Evolutionary conservation across 768 basidiomycete genomes (phyloP), one percentile per base, ranked within the genome.

Genomic region (Daedaleopsis nitida): DNA sequence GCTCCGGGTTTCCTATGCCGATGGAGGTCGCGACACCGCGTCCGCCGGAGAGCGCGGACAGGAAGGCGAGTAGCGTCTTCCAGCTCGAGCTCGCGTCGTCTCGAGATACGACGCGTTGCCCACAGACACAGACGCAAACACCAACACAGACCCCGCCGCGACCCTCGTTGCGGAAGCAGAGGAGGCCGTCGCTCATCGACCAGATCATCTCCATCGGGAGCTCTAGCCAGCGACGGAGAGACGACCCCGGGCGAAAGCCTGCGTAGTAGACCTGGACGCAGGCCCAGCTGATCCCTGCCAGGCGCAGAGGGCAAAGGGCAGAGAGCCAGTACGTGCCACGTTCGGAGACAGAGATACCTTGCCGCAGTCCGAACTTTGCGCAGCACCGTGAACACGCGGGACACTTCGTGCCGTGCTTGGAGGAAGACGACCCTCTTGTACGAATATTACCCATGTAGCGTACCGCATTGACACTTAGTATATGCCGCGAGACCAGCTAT

Each of bases 1-100:
- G 69, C 13, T 67, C 67, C 2, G 69, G 69, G 35, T 70, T 65
- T 47, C 69, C 69, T 16, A 38, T 67, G 32, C 59, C 57, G 47
- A 49, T 70, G 42, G 60, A 70, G 38, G 65, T 70, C 5, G 66
- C 39, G 1, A n/a, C 63, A 3, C 69, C 69, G 10, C 49, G 65
- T 11, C 23, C 57, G 13, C 37, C 59, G 19, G 63, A 55, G 38
- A 24, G 51, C 1, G 59, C 53, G 13, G 53, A 43, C 10, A 55
- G 44, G 32, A 59, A 63, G 60, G 62, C 63, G 57, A 55, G 64
- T 65, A 44, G 42, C 27, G 39, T 32, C 10, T 24, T 35, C 24
- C 37, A 32, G 47, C 45, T 49, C 47, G 58, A 35, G 53, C 21
- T 17, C 13, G 14, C 27, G 43, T 37, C 32, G 32, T 32, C 27